Percentiles rank a stretch among this genome's conserved stretches.
Conservation (phyloP, 2,329 filamentous ascomycete genomes). For the Laburnicola sp. region DNA sequence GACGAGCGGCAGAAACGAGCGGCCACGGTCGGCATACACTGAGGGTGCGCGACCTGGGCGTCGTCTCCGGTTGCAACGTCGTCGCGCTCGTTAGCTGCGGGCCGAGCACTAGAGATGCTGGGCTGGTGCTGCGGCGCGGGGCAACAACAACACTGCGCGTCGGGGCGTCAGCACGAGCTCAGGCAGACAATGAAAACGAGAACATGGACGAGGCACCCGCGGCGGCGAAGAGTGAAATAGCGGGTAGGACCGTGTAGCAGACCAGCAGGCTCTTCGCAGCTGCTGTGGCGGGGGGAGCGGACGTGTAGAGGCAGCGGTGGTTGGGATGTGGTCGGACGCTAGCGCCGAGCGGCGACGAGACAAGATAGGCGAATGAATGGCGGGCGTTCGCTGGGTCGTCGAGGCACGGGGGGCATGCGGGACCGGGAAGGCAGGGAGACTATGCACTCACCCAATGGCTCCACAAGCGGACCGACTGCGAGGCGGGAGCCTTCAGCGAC, state of each 20-base stretch:
- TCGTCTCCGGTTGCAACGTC: slow-evolving; percentile 37
- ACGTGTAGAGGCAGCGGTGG: slow-evolving; percentile 47
- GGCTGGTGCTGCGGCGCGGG: slow-evolving; percentile 27
- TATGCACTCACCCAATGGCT: slow-evolving; percentile 28
- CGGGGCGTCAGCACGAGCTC: slow-evolving; percentile 27
- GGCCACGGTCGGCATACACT: slow-evolving; percentile 25
- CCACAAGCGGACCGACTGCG: slow-evolving; percentile 29
- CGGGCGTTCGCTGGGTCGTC: slow-evolving; percentile 37
- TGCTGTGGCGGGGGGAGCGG: slow-evolving; percentile 38
- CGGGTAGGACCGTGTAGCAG: slow-evolving; percentile 27
- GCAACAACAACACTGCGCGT: slow-evolving; percentile 28
- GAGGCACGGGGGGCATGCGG: slow-evolving; percentile 18
- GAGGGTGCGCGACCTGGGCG: slow-evolving; percentile 13
- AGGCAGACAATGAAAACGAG: not conserved
- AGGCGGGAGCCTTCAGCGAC: slow-evolving; percentile 16
- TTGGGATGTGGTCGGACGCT: slow-evolving; percentile 47
- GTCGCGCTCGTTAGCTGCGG: slow-evolving; percentile 36
- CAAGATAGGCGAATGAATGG: slow-evolving; percentile 43
- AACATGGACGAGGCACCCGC: slow-evolving; percentile 2
- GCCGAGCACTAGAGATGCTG: slow-evolving; percentile 37
- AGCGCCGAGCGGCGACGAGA: slow-evolving; percentile 42
- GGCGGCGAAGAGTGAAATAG: not conserved
- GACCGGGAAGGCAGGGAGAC: slow-evolving; percentile 4
- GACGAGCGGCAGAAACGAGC: slow-evolving; percentile 27
- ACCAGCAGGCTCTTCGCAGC: slow-evolving; percentile 31